A percentile compares a stretch with the other conserved stretches of the same genome.
Conservation (phyloP, 2,329 filamentous ascomycete species). For the Xylariaceae sp. region DNA sequence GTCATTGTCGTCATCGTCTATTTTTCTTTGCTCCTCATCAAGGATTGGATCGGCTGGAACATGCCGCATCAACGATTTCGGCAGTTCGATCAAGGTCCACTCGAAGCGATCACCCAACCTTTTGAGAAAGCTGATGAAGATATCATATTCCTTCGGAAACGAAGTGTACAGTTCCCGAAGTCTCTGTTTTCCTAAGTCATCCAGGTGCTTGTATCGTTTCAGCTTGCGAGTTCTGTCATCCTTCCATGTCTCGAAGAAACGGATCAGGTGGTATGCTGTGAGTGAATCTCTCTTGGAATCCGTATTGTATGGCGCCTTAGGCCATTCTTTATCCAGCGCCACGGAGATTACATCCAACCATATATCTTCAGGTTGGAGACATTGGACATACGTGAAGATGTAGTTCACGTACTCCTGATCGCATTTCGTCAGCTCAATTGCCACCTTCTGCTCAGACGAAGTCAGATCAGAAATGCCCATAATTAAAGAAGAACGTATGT, state of each 20-base stretch:
- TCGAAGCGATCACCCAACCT: slow-evolving; percentile 28
- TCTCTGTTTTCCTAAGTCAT: slow-evolving; percentile 13
- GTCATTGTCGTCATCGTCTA: slow-evolving; percentile 1
- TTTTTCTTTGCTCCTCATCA: slow-evolving; percentile 3
- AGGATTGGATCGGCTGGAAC: not conserved
- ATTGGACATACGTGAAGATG: slow-evolving; percentile 26
- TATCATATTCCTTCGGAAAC: slow-evolving; percentile 10
- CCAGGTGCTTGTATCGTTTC: slow-evolving; percentile 20
- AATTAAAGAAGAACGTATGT: slow-evolving; percentile 12
- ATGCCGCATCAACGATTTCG: not conserved
- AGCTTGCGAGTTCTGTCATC: slow-evolving; percentile 9
- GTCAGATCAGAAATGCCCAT: slow-evolving; percentile 26
- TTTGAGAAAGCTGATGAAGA: slow-evolving; percentile 23
- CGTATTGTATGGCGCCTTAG: slow-evolving; percentile 16
- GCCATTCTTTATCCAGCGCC: slow-evolving; percentile 20
- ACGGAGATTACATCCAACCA: slow-evolving; percentile 29
- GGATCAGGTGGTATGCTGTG: slow-evolving; percentile 21
- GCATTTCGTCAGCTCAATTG: slow-evolving; percentile 26
- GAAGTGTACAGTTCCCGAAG: slow-evolving; percentile 9
- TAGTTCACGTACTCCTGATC: slow-evolving; percentile 19
- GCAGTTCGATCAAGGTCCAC: slow-evolving; percentile 14
- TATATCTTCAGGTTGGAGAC: slow-evolving; percentile 15
- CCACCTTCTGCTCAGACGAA: slow-evolving; percentile 22
- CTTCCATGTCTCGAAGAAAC: slow-evolving; percentile 25
- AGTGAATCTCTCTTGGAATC: slow-evolving; percentile 14